Conservation (phyloP, 2,329 filamentous ascomycete genomes). For the Pseudogymnoascus sp. region DNA sequence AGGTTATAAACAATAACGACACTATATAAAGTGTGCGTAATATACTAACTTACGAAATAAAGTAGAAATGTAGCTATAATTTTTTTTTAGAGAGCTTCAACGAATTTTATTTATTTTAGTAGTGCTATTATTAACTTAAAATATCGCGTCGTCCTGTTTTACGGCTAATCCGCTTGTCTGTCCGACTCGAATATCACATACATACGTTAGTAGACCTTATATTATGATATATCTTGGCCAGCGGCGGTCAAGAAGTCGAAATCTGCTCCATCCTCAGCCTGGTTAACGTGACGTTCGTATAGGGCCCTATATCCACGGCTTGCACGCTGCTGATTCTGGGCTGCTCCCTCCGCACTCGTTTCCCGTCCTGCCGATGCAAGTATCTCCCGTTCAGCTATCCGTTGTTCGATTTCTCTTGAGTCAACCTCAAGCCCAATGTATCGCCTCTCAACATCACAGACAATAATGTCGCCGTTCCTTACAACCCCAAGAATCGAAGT, state of each 20-base stretch:
- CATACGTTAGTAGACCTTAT: conserved; percentile 30
- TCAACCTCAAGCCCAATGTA: conserved; percentile 30
- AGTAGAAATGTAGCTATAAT: not conserved
- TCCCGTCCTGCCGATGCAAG: conserved; percentile 12
- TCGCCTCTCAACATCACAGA: conserved; percentile 36
- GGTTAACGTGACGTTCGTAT: conserved; percentile 50
- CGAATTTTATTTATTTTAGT: not conserved
- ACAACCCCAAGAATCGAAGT: conserved; percentile 40
- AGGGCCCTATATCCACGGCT: conserved; percentile 50
- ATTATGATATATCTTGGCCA: conserved; percentile 27
- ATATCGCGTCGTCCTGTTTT: not conserved
- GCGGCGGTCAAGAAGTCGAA: conserved; percentile 51
- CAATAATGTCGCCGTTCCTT: conserved; percentile 38
- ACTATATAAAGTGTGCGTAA: not conserved
- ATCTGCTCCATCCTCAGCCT: conserved; percentile 50
- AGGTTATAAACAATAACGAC: not conserved
- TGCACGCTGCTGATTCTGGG: conserved; percentile 22
- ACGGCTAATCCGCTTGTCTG: not conserved
- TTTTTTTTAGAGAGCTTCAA: not conserved
- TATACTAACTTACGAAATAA: not conserved
- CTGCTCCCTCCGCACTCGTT: conserved; percentile 15
- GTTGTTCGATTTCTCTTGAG: conserved; percentile 18
- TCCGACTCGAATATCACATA: not conserved
- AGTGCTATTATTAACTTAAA: not conserved
- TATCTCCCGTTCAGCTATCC: conserved; percentile 19